A percentile compares a stretch with the other conserved stretches of the same genome.
Conservation (phyloP, 2,329 filamentous ascomycete genomes). For the Purpureocillium lavendulum region DNA sequence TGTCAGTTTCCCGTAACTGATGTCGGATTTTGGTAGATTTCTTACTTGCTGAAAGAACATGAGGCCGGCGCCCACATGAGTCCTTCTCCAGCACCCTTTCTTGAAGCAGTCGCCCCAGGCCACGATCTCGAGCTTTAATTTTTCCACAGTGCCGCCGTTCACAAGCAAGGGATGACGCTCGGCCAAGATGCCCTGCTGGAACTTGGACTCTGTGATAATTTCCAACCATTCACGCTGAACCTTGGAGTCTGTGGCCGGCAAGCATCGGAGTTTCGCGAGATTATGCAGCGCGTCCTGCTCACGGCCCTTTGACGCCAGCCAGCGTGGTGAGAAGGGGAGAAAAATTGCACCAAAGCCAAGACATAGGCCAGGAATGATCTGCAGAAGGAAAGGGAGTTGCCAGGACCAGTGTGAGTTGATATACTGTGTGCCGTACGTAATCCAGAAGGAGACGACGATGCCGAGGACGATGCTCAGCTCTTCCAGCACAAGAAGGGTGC, state of each 20-base stretch:
- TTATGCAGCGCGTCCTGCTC: slow-evolving; percentile 14
- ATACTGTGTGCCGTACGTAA: slow-evolving; percentile 19
- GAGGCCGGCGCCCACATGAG: slow-evolving; percentile 36
- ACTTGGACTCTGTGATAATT: slow-evolving; percentile 15
- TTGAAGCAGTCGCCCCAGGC: slow-evolving; percentile 42
- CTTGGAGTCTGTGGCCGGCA: slow-evolving; percentile 11
- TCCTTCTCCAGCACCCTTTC: slow-evolving; percentile 36
- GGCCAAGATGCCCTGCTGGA: slow-evolving; percentile 17
- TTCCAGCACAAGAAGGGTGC: slow-evolving; percentile 34
- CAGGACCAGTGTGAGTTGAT: slow-evolving; percentile 17
- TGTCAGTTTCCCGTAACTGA: neutral
- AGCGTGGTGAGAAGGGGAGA: slow-evolving; percentile 18
- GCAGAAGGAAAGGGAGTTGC: slow-evolving; percentile 19
- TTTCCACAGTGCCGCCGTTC: slow-evolving; percentile 21
- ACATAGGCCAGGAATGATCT: slow-evolving; percentile 17
- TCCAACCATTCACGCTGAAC: slow-evolving; percentile 16
- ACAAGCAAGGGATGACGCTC: slow-evolving; percentile 25
- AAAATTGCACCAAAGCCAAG: slow-evolving; percentile 15
- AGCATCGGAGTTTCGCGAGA: slow-evolving; percentile 13
- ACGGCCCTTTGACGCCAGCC: slow-evolving; percentile 16
- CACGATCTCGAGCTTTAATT: slow-evolving; percentile 36
- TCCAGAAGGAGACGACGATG: slow-evolving; percentile 22
- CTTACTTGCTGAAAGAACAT: slow-evolving; percentile 51
- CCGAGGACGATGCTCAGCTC: slow-evolving; percentile 22
- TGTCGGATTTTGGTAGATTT: neutral